phyloP scores from a whole-genome alignment of 2,329 filamentous ascomycete species.

The Sporothrix brasiliensis region DNA sequence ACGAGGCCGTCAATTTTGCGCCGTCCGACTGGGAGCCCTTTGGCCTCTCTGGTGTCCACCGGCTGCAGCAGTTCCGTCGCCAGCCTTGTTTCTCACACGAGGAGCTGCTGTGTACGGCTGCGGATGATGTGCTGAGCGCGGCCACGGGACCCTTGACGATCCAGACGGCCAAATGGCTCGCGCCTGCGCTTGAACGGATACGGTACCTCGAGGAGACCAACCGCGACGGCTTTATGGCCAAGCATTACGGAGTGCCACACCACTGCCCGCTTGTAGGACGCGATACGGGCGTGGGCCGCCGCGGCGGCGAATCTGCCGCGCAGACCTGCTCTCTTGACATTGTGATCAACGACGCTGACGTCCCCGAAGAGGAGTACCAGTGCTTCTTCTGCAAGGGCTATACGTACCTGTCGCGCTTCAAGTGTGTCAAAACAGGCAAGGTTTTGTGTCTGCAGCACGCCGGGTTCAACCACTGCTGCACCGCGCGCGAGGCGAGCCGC shows the following conservation, averaged over 20 bases:
- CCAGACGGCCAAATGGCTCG: constrained; percentile 92
- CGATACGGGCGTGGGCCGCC: constrained; percentile 40
- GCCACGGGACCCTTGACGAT: constrained; percentile 62
- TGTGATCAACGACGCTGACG: constrained; percentile 69
- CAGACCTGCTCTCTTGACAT: constrained; percentile 60
- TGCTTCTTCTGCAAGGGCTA: constrained; percentile 92
- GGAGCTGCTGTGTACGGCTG: constrained; percentile 88
- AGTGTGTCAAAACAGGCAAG: constrained; percentile 79
- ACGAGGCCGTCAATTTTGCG: constrained; percentile 98
- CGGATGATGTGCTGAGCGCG: constrained; percentile 68
- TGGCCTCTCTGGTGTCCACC: constrained; percentile 81
- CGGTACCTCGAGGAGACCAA: constrained; percentile 71
- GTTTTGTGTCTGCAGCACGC: constrained; percentile 81
- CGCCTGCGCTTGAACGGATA: constrained; percentile 80
- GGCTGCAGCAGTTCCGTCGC: constrained; percentile 82
- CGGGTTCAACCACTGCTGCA: constrained; percentile 79
- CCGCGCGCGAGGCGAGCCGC: constrained; percentile 66
- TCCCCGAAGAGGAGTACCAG: constrained; percentile 89
- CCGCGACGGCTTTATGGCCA: constrained; percentile 62
- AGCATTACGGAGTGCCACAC: constrained; percentile 10
- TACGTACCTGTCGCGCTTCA: constrained; percentile 86
- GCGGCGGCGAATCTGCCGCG: background rate
- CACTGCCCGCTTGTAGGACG: constrained; percentile 28
- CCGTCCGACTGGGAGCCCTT: constrained; percentile 94
- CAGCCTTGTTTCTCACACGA: constrained; percentile 98